Conservation (phyloP, 192 early-diverging fungal species). For the Coemansia sp. region DNA sequence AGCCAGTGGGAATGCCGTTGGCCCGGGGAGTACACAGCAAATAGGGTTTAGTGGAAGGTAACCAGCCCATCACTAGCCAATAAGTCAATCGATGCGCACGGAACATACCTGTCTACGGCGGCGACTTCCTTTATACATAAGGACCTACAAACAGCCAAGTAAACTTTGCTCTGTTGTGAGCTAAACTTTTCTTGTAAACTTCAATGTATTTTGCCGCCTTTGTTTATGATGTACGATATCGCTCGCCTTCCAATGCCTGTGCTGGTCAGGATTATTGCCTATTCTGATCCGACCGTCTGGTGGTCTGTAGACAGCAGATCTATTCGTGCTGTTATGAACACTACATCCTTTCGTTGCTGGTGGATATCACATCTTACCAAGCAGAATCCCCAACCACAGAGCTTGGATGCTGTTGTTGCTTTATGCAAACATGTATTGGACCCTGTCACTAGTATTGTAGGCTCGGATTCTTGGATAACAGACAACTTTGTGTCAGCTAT, state of each 20-base stretch:
- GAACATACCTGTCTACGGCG: not conserved
- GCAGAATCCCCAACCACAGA: not conserved
- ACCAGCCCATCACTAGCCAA: not conserved
- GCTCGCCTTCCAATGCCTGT: conserved; percentile 20
- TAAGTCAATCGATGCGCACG: not conserved
- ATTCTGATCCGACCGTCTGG: conserved; percentile 25
- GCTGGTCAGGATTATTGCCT: conserved; percentile 22
- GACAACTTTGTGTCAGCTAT: conserved; percentile 31
- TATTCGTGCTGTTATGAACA: conserved; percentile 16
- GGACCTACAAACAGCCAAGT: not conserved
- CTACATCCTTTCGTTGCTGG: conserved; percentile 29
- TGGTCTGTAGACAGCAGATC: conserved; percentile 1
- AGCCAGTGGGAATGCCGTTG: too few species aligned
- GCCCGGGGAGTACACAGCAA: not conserved
- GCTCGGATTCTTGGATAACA: conserved; percentile 29
- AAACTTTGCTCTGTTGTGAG: not conserved
- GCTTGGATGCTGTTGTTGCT: conserved; percentile 11
- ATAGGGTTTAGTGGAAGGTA: not conserved
- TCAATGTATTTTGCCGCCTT: not conserved
- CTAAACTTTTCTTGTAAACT: not conserved
- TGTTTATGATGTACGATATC: conserved; percentile 7
- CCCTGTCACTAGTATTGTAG: conserved; percentile 13
- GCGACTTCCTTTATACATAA: not conserved
- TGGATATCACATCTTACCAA: conserved; percentile 27
- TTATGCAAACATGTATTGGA: conserved; percentile 8